Evolutionary conservation across 2,329 filamentous ascomycete species (phyloP), one percentile per base, ranked within the genome.

Genomic region (Verticillium albo-atrum): DNA sequence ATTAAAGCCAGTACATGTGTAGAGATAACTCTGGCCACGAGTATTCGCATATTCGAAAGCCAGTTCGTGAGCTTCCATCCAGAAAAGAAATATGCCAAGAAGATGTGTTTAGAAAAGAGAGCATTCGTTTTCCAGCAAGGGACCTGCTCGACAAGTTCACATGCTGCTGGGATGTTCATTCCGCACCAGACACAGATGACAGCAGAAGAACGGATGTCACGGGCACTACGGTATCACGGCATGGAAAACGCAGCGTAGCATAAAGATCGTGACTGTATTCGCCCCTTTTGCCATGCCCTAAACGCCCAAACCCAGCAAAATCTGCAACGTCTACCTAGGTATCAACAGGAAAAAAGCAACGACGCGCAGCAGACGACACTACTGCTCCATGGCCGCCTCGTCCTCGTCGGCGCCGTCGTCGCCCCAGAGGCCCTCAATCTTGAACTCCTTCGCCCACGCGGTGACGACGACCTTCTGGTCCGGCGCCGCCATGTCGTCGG

Each of bases 361-460:
- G n/a, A 23, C 37, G n/a, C 20, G n/a, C n/a, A 9, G 37, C 5
- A 47, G 37, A 25, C n/a, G 10, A n/a, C n/a, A 3, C n/a, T 23
- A 82, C 68, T 81, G 78, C 71, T 82, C 75, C 83, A 86, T 85
- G 56, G 75, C 78, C 60, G 83, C 81, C 30, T 62, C 69, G 34
- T 83, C 81, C 30, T 62, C 69, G 34, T 60, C 68, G n/a, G 65
- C 69, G 23, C 66, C 72, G 27, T 71, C 86, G 70, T 92, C 88
- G 12, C 91, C 92, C 90, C 91, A 98, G 15, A 99, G 77, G 2
- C 92, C 95, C 63, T 97, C 95, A 9, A 99, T 82, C 79, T 94
- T 93, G 77, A 99, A 98, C 75, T 98, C 94, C 68, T 91, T 87
- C 7, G 93, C 91, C 92, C 94, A 96, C 72, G 96, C 89, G 12